Conservation (phyloP, 495 filamentous ascomycete species). For the Penicillium paxilli region DNA sequence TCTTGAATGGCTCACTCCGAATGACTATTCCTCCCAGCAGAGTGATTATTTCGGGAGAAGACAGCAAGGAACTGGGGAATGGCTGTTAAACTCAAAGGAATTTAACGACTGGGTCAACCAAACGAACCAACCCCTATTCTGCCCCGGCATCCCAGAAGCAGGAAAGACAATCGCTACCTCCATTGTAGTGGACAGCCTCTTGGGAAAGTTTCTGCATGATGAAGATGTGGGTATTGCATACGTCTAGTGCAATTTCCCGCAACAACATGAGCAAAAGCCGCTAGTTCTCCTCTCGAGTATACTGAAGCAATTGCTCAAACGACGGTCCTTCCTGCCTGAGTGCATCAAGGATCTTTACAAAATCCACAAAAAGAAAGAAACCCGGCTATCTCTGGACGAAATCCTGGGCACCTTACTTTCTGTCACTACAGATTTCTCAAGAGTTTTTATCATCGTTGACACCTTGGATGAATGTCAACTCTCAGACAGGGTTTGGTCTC, state of each 20-base stretch:
- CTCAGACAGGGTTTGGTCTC: too few relatives aligned
- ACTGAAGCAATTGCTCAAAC: conserved; percentile 20
- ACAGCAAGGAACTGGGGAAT: conserved; percentile 42
- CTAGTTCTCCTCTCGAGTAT: conserved; percentile 15
- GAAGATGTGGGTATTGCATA: conserved; percentile 32
- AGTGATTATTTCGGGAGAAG: conserved; percentile 6
- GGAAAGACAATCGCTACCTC: conserved; percentile 37
- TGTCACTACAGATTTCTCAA: not conserved
- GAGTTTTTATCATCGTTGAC: not conserved
- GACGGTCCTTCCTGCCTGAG: not conserved
- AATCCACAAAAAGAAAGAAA: not conserved
- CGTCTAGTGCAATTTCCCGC: conserved; percentile 33
- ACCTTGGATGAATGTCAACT: not conserved
- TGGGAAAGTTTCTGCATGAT: conserved; percentile 9
- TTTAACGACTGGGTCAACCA: conserved; percentile 33
- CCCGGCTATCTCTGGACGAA: not conserved
- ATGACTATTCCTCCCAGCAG: not conserved
- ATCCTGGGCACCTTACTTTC: not conserved
- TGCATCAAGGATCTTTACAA: not conserved
- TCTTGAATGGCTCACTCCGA: conserved; percentile 6
- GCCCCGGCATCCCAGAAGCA: conserved; percentile 38
- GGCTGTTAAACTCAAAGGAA: conserved; percentile 37
- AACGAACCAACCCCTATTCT: conserved; percentile 36
- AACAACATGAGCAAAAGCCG: conserved; percentile 13
- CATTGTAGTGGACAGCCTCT: conserved; percentile 33